A percentile compares a stretch with the other conserved stretches of the same genome.
Evolutionary conservation across 2,329 filamentous ascomycete genomes (phyloP).

Genomic region (Trichophyton mentagrophytes): DNA sequence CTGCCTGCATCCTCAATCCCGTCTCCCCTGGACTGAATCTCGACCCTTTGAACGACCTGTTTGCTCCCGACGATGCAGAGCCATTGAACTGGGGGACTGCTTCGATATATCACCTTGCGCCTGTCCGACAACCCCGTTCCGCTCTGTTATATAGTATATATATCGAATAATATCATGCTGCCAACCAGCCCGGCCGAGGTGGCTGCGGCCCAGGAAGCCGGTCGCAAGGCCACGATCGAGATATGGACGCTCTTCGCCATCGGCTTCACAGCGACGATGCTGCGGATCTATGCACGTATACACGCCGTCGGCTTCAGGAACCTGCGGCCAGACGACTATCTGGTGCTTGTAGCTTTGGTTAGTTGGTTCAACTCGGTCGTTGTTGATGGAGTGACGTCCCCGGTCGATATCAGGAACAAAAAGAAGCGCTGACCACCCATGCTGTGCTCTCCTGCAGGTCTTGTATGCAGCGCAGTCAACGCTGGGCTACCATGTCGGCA

Average conservation of each 20-base stretch:
- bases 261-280: constrained; percentile 15
- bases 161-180: background rate
- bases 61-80: background rate
- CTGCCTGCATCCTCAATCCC: too few relatives aligned
- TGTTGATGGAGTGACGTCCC: background rate
- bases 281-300: constrained; percentile 37
- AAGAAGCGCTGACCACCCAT: background rate
- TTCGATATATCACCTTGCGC: background rate
- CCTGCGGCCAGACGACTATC: constrained; percentile 38
- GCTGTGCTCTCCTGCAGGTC: constrained; percentile 20
- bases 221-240: constrained; percentile 2
- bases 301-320: constrained; percentile 19
- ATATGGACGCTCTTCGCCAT: constrained; percentile 4
- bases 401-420: constrained; percentile 7
- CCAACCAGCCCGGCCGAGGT: constrained; percentile 4
- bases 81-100: background rate
- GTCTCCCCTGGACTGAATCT: too few relatives aligned
- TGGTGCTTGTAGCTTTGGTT: constrained; percentile 29
- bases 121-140: background rate
- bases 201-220: background rate
- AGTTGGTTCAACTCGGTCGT: too few relatives aligned
- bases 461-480: constrained; percentile 37
- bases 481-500: constrained; percentile 36
- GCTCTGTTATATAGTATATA: background rate
- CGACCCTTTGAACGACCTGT: too few relatives aligned